Percentiles rank a stretch among this genome's conserved stretches.
phyloP scores from a whole-genome alignment of 495 filamentous ascomycete genomes.

The Cercophora newfieldiana region DNA sequence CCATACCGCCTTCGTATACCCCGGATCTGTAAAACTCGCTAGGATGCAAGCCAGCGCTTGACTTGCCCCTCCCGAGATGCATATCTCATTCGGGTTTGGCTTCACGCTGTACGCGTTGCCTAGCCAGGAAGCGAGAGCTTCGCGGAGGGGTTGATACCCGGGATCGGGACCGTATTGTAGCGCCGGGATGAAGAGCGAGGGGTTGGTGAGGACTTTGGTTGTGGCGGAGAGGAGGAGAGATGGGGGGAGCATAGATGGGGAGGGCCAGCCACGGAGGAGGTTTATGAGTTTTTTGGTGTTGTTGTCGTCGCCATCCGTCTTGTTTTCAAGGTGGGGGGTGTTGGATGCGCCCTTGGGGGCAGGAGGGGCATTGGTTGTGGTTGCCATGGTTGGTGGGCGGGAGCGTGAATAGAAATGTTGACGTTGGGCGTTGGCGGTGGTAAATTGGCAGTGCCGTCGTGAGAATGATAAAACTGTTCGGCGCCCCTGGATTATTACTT shows the following conservation, averaged over 20 bases:
- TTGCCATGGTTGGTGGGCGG: neutral
- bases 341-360: neutral
- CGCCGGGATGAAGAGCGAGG: constrained; percentile 53
- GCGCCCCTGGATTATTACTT: neutral
- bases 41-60: constrained; percentile 74
- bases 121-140: constrained; percentile 70
- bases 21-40: constrained; percentile 73
- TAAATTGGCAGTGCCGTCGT: neutral
- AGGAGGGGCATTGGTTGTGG: neutral
- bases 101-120: constrained; percentile 56
- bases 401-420: neutral
- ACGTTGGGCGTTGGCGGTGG: neutral
- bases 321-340: too few relatives aligned
- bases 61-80: constrained; percentile 77
- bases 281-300: constrained; percentile 51
- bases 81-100: constrained; percentile 60
- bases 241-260: constrained; percentile 67
- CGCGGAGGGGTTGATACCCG: constrained; percentile 66
- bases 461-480: neutral
- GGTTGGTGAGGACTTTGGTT: constrained; percentile 55
- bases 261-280: constrained; percentile 71
- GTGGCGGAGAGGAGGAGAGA: constrained; percentile 57
- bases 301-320: neutral
- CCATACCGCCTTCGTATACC: constrained; percentile 75
- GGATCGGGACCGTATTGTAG: constrained; percentile 78